Evolutionary conservation across 2,329 filamentous ascomycete species (phyloP), one percentile per base, ranked within the genome.

Genomic region (Microdochium nivale): DNA sequence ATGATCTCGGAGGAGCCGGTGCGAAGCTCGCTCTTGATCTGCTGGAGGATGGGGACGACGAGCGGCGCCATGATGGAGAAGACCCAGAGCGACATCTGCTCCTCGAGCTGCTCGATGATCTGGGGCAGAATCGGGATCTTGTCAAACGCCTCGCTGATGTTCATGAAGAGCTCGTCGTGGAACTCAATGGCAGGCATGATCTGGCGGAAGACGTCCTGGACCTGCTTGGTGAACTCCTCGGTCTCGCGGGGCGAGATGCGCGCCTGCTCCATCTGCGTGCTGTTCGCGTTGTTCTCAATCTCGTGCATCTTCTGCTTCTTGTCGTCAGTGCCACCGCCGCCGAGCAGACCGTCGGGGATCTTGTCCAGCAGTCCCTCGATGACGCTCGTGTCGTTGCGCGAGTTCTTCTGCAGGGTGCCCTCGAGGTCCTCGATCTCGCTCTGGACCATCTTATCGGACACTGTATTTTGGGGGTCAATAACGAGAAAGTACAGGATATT

Each of bases 41-140:
- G 90, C 51, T 79, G 76, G 64, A 96, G 88, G 59, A 96, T 82
- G 1, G 91, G 91, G 19, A 96, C 74, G 37, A 96, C 78, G 58
- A 91, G 94, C 7, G 91, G 91, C 1, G 91, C 91, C 58, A 96
- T 82, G 51, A 96, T 78, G n/a, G 86, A 88, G 70, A 96, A 96
- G 54, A 95, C 88, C 67, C 95, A 96, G 60, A 92, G 72, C 51
- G 87, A 94, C 56, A 96, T 78, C 69, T 95, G 87, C 55, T 95
- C 88, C 68, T 92, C 86, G 16, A 96, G 71, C 66, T 95, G 83
- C 70, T 95, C 90, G 52, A 96, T 79, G 43, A 96, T 76, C 59
- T 95, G 86, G 50, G 89, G 88, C 19, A 96, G 74, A 37, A 95
- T 77, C 0, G 91, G 91, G 40, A 96, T 90, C 58, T 88, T 84